A percentile compares a stretch with the other conserved stretches of the same genome.
Conservation (phyloP, 163 green algal species). For the Chloromonas sp. region DNA sequence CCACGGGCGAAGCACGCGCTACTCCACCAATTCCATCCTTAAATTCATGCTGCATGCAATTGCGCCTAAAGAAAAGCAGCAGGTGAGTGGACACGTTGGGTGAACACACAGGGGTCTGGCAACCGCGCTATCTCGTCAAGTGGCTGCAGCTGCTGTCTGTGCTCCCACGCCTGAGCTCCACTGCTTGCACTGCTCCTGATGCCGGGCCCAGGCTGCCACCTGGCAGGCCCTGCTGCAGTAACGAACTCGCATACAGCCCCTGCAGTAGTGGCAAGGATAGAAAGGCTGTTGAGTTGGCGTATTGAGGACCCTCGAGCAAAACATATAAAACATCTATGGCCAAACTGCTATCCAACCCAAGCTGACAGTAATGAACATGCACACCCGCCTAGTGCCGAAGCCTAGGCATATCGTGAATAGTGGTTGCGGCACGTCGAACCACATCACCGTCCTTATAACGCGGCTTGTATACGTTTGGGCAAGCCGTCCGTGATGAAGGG, state of each 20-base stretch:
- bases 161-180: neutral
- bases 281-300: neutral
- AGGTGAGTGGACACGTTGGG: too few relatives aligned
- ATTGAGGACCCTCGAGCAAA: too few relatives aligned
- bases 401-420: neutral
- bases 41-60: too few relatives aligned
- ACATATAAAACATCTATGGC: neutral
- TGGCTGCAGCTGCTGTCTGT: neutral
- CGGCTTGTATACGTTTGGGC: neutral
- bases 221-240: conserved; percentile 3
- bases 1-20: too few relatives aligned
- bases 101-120: too few relatives aligned
- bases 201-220: neutral
- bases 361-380: neutral
- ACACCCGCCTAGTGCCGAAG: neutral
- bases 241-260: conserved; percentile 3
- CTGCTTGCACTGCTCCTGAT: conserved; percentile 2
- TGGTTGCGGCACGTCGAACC: too few relatives aligned
- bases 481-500: neutral
- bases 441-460: too few relatives aligned
- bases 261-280: neutral
- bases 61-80: too few relatives aligned
- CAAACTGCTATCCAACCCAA: neutral
- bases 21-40: too few relatives aligned
- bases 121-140: too few relatives aligned